A percentile compares a stretch with the other conserved stretches of the same genome.
Evolutionary conservation across 495 filamentous ascomycete species (phyloP).

Genomic region (Pseudomonodictys pantanalensis): DNA sequence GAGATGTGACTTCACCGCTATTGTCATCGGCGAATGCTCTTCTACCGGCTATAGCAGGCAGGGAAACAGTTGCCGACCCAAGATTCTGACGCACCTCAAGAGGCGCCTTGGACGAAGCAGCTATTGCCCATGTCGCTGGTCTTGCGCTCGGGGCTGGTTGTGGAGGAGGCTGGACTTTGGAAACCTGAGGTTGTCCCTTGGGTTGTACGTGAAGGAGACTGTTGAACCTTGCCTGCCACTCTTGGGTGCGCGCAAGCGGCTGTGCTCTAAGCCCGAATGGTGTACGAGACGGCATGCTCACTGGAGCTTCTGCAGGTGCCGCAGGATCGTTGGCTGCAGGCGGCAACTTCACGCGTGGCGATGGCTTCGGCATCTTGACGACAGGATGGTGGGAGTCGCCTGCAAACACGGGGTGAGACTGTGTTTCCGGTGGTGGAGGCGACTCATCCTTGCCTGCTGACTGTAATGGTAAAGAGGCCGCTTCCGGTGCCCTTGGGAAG

Average conservation of each 20-base stretch:
- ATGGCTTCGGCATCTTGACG: constrained; percentile 40
- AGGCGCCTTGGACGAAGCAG: constrained; percentile 31
- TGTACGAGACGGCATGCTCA: constrained; percentile 23
- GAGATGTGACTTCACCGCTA: constrained; percentile 34
- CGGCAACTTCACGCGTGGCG: constrained; percentile 39
- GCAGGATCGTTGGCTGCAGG: constrained; percentile 26
- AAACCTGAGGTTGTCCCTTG: constrained; percentile 19
- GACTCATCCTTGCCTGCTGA: constrained; percentile 20
- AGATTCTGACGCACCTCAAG: constrained; percentile 29
- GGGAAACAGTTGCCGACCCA: constrained; percentile 36
- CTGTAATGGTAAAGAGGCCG: not conserved
- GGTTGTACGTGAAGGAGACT: constrained; percentile 24
- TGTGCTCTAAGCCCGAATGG: constrained; percentile 20
- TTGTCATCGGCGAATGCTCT: constrained; percentile 34
- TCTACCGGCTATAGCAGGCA: constrained; percentile 28
- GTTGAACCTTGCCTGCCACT: constrained; percentile 34
- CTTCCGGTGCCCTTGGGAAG: constrained; percentile 23
- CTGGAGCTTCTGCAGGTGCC: constrained; percentile 11
- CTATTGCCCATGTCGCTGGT: constrained; percentile 25
- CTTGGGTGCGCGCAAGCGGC: constrained; percentile 29
- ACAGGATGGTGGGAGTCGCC: constrained; percentile 33
- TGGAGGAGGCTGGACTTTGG: constrained; percentile 18
- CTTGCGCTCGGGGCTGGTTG: constrained; percentile 8
- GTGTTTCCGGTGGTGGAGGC: constrained; percentile 40
- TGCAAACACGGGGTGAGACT: constrained; percentile 36